Evolutionary conservation across 495 filamentous ascomycete species (phyloP).

Genomic region (Penicillium steckii): DNA sequence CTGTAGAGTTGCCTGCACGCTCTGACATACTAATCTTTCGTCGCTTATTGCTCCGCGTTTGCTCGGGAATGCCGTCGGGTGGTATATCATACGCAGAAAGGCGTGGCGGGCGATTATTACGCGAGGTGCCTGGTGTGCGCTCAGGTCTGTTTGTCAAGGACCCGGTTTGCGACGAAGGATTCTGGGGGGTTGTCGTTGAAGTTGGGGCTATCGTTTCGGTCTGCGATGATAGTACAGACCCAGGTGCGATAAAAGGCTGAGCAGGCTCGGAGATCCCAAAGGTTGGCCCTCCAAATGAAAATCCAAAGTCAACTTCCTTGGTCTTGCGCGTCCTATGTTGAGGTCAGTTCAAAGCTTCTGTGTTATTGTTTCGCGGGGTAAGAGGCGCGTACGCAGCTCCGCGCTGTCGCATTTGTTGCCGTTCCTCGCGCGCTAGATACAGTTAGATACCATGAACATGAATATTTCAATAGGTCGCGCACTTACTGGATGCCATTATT

Average conservation of each 20-base stretch:
- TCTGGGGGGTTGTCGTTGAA: constrained; percentile 7
- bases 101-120: constrained; percentile 23
- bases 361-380: constrained; percentile 32
- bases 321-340: constrained; percentile 42
- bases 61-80: constrained; percentile 12
- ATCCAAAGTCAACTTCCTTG: constrained; percentile 50
- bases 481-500: constrained; percentile 45
- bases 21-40: constrained; percentile 21
- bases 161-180: constrained; percentile 12
- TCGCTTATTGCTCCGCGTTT: constrained; percentile 21
- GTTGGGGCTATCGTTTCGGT: constrained; percentile 10
- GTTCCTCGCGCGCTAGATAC: constrained; percentile 50
- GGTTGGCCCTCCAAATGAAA: constrained; percentile 41
- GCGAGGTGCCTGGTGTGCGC: constrained; percentile 25
- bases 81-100: constrained; percentile 30
- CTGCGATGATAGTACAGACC: constrained; percentile 17
- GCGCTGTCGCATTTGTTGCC: constrained; percentile 57
- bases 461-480: background rate
- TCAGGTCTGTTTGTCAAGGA: constrained; percentile 4
- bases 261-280: constrained; percentile 10
- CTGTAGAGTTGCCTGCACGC: background rate
- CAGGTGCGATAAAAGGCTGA: constrained; percentile 18
- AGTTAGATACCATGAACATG: constrained; percentile 15
- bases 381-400: constrained; percentile 53
- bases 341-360: constrained; percentile 19